Conservation (phyloP, 805 yeast genomes). For the Suhomyces canberraensis region DNA sequence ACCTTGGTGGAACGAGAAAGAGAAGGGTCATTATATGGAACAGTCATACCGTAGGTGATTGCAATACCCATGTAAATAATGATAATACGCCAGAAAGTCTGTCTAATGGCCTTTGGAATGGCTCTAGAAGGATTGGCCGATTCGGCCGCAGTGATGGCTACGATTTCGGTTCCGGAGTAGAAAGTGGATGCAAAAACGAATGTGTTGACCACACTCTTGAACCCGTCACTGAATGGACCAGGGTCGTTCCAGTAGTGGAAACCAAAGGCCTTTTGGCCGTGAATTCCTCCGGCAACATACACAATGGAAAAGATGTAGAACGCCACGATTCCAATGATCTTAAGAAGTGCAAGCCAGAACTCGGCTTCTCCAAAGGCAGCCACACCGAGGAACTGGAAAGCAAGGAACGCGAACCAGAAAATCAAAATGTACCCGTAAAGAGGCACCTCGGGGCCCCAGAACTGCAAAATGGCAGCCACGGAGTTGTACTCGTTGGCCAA, state of each 20-base stretch:
- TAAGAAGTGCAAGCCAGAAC: conserved; percentile 49
- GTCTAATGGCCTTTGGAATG: conserved; percentile 56
- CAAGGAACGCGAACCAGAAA: conserved; percentile 49
- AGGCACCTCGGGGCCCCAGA: conserved; percentile 52
- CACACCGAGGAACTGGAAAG: conserved; percentile 50
- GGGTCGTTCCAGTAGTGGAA: conserved; percentile 44
- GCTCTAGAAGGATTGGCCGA: conserved; percentile 56
- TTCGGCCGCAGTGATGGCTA: conserved; percentile 61
- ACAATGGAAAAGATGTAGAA: conserved; percentile 51
- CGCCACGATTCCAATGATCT: conserved; percentile 45
- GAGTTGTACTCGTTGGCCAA: conserved; percentile 55
- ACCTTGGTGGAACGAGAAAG: conserved; percentile 37
- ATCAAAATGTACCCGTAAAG: conserved; percentile 54
- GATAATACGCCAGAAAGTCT: conserved; percentile 53
- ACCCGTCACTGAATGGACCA: conserved; percentile 44
- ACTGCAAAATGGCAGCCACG: conserved; percentile 46
- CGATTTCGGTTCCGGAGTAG: conserved; percentile 56
- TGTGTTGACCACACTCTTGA: conserved; percentile 53
- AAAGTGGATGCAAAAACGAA: conserved; percentile 61
- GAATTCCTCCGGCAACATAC: conserved; percentile 44
- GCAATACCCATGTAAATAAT: conserved; percentile 53
- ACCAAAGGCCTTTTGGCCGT: conserved; percentile 36
- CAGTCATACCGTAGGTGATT: conserved; percentile 56
- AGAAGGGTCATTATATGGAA: conserved; percentile 52
- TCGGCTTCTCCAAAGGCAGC: conserved; percentile 57